A percentile compares a stretch with the other conserved stretches of the same genome.
phyloP scores from a whole-genome alignment of 805 yeast species.

The Pichia occidentalis region DNA sequence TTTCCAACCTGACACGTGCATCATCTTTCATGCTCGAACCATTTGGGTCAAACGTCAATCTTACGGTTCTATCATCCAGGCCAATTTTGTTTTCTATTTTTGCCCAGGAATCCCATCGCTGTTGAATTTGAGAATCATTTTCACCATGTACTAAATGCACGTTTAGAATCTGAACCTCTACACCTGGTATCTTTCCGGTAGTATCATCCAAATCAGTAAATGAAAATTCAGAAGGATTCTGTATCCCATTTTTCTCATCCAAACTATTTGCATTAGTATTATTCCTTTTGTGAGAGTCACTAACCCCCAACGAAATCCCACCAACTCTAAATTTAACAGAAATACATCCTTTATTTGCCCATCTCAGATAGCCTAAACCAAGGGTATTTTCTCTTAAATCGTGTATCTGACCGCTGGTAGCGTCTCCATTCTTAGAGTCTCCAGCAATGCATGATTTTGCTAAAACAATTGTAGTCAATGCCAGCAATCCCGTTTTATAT shows the following conservation, averaged over 20 bases:
- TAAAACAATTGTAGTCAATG: slow-evolving; percentile 43
- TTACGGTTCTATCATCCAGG: slow-evolving; percentile 12
- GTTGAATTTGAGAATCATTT: slow-evolving; percentile 14
- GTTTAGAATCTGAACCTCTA: slow-evolving; percentile 35
- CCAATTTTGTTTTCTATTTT: slow-evolving; percentile 13
- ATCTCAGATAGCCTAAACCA: slow-evolving; percentile 53
- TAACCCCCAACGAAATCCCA: slow-evolving; percentile 19
- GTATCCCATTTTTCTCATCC: no score
- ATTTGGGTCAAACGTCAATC: slow-evolving; percentile 5
- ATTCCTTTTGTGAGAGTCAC: no score
- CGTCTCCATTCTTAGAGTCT: slow-evolving; percentile 8
- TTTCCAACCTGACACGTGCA: slow-evolving; percentile 6
- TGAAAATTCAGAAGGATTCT: neutral
- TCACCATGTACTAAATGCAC: slow-evolving; percentile 51
- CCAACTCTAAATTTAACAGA: slow-evolving; percentile 38
- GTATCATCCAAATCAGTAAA: slow-evolving; percentile 10
- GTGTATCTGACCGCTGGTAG: slow-evolving; percentile 33
- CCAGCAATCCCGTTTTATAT: slow-evolving; percentile 44
- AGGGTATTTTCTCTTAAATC: slow-evolving; percentile 36
- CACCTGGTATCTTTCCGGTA: slow-evolving; percentile 26
- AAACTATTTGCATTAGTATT: no score
- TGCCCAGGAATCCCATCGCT: slow-evolving; percentile 15
- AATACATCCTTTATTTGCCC: slow-evolving; percentile 62
- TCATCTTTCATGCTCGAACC: neutral
- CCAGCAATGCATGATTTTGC: slow-evolving; percentile 19